Base-by-base conservation (phyloP, 2,329 filamentous ascomycete species). In the Hortaea werneckii region DNA sequence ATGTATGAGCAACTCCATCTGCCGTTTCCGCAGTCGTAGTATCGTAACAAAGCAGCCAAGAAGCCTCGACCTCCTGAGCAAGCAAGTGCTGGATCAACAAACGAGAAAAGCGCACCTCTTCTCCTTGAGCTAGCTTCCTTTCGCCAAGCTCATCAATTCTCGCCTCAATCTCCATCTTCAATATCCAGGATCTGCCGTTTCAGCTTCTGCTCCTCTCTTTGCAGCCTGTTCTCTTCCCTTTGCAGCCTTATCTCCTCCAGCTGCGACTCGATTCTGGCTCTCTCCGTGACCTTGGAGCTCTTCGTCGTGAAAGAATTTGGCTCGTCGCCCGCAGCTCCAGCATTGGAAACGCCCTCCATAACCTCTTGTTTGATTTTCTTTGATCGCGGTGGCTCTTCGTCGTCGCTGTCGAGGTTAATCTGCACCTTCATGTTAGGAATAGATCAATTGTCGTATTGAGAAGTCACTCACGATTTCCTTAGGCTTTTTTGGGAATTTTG, bases 171-270 rank as follows among this genome's bases (percentile, higher is more conserved):
- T n/a, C 41, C 41, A 9, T 34, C 41, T n/a, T 44, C 42, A 27
- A 44, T 30, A 13, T 44, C 42, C 34, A 37, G 20, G 30, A 44
- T 7, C 30, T 13, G 10, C 42, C 42, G 37, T 20, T 38, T 44
- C 6, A 44, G 30, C n/a, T n/a, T n/a, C n/a, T n/a, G n/a, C n/a
- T n/a, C n/a, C n/a, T n/a, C n/a, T n/a, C n/a, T n/a, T n/a, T n/a
- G n/a, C n/a, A n/a, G n/a, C 34, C 13, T 2, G 34, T 10, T 26
- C 20, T 44, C 32, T 6, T 44, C 42, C 8, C 32, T n/a, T 5
- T 39, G 11, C 11, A 44, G n/a, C 30, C 11, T 29, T 3, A 38
- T 26, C 27, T 38, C 42, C 35, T 44, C 42, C 27, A 37, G 32
- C 42, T 44, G n/a, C 12, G 28, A 34, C 7, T 38, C 29, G n/a